Evolutionary conservation across 2,329 filamentous ascomycete genomes (phyloP).

Genomic region (Monosporascus sp.): DNA sequence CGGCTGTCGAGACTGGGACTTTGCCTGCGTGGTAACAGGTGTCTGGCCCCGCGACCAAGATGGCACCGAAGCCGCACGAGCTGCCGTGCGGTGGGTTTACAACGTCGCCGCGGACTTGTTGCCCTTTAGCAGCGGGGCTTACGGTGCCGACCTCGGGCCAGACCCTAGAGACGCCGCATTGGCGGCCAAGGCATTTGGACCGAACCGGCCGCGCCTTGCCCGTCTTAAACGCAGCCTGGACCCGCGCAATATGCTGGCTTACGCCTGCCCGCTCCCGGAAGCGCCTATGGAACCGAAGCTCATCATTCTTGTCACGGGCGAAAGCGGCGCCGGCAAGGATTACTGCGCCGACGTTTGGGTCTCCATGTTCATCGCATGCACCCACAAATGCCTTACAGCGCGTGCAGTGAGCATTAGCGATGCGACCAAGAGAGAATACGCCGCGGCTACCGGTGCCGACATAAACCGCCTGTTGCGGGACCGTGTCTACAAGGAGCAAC

Average conservation of each 20-base stretch:
- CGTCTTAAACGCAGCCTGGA: slow-evolving; percentile 46
- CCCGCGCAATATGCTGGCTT: slow-evolving; percentile 44
- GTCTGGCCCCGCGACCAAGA: slow-evolving; percentile 54
- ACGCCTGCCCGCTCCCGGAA: slow-evolving; percentile 46
- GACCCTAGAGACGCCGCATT: slow-evolving; percentile 51
- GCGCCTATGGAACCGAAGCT: slow-evolving; percentile 33
- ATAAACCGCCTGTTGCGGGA: slow-evolving; percentile 42
- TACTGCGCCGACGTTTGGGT: slow-evolving; percentile 51
- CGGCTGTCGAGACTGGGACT: slow-evolving; percentile 58
- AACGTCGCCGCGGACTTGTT: slow-evolving; percentile 39
- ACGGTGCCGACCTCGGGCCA: slow-evolving; percentile 57
- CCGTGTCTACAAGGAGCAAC: slow-evolving; percentile 57
- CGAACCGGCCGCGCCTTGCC: slow-evolving; percentile 43
- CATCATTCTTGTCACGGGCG: slow-evolving; percentile 52
- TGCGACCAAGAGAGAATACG: slow-evolving; percentile 51
- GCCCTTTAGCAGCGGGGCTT: slow-evolving; percentile 45
- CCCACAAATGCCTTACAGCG: slow-evolving; percentile 26
- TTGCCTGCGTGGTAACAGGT: slow-evolving; percentile 58
- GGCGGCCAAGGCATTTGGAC: slow-evolving; percentile 50
- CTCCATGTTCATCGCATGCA: slow-evolving; percentile 28
- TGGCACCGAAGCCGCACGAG: slow-evolving; percentile 31
- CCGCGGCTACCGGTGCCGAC: slow-evolving; percentile 41
- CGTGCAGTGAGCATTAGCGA: slow-evolving; percentile 51
- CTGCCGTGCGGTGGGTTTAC: slow-evolving; percentile 51
- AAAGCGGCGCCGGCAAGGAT: slow-evolving; percentile 54